Conservation (phyloP, 192 early-diverging fungal species). For the Phycomyces blakesleeanus region DNA sequence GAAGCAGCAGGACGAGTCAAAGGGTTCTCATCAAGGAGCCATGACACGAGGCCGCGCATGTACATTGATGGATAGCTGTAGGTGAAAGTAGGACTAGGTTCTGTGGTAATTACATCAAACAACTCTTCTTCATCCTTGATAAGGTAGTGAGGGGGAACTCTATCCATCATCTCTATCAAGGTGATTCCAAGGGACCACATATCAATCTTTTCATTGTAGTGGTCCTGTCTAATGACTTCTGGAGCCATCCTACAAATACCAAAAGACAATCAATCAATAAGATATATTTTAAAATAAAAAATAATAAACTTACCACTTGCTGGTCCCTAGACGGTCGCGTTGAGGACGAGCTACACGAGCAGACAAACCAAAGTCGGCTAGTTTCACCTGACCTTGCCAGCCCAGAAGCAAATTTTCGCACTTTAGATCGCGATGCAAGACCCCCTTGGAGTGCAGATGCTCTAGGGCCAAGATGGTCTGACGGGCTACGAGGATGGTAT, state of each 20-base stretch:
- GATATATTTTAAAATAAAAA: background rate
- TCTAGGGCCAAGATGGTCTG: slow-evolving; percentile 39
- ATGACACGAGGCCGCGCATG: slow-evolving; percentile 39
- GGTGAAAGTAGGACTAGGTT: slow-evolving; percentile 37
- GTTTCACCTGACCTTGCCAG: slow-evolving; percentile 42
- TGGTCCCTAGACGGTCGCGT: slow-evolving; percentile 37
- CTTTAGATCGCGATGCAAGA: slow-evolving; percentile 48
- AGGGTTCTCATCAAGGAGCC: slow-evolving; percentile 35
- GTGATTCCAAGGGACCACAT: slow-evolving; percentile 52
- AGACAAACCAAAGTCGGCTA: slow-evolving; percentile 42
- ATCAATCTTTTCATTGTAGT: slow-evolving; percentile 45
- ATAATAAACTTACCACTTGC: slow-evolving; percentile 28
- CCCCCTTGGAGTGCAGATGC: slow-evolving; percentile 38
- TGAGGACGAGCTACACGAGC: slow-evolving; percentile 23
- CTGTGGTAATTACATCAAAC: slow-evolving; percentile 30
- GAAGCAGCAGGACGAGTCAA: slow-evolving; percentile 29
- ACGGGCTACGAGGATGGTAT: slow-evolving; percentile 34
- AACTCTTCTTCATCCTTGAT: slow-evolving; percentile 38
- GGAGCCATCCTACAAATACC: slow-evolving; percentile 45
- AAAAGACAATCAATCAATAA: background rate
- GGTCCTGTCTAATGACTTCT: slow-evolving; percentile 42
- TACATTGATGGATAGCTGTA: slow-evolving; percentile 41
- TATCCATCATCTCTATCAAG: slow-evolving; percentile 46
- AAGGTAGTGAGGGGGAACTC: slow-evolving; percentile 44
- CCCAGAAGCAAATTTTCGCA: slow-evolving; percentile 42